A percentile compares a stretch with the other conserved stretches of the same genome.
Evolutionary conservation across 2,329 filamentous ascomycete species (phyloP).

Genomic region (Nemania sp.): DNA sequence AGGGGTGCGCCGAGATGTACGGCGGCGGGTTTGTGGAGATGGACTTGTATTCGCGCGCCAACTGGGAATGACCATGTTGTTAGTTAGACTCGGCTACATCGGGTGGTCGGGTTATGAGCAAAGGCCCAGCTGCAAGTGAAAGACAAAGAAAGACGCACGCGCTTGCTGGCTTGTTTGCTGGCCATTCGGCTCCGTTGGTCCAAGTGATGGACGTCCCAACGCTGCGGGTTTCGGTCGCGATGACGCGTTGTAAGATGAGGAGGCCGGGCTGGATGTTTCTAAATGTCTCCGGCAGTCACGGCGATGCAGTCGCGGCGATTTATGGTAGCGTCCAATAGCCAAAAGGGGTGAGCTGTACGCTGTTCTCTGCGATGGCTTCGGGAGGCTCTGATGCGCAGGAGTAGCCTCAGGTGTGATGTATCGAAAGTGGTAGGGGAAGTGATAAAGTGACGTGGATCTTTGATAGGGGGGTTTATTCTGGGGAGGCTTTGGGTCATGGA

Average conservation of each 20-base stretch:
- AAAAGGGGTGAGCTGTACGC: no score
- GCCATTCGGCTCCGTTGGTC: conserved; percentile 55
- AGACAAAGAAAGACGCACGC: conserved; percentile 51
- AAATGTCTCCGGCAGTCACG: no score
- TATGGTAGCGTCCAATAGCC: no score
- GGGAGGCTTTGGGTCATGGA: no score
- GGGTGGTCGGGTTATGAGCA: neutral
- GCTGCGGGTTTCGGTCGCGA: conserved; percentile 28
- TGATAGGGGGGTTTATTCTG: conserved; percentile 1
- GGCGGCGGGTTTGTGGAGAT: conserved; percentile 77
- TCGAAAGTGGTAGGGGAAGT: neutral
- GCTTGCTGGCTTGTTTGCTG: conserved; percentile 72
- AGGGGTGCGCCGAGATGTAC: conserved; percentile 86
- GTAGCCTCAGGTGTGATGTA: no score
- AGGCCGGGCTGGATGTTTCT: neutral
- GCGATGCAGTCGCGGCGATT: no score
- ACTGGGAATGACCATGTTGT: conserved; percentile 44
- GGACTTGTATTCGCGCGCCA: conserved; percentile 65
- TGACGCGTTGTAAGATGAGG: neutral
- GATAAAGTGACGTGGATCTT: conserved; percentile 1
- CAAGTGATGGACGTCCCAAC: conserved; percentile 7
- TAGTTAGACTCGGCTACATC: neutral
- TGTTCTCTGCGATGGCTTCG: neutral
- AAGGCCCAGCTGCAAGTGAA: neutral
- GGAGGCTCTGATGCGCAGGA: no score